Conservation (phyloP, 208 protist genomes). For the Endotrypanum monterogeii region DNA sequence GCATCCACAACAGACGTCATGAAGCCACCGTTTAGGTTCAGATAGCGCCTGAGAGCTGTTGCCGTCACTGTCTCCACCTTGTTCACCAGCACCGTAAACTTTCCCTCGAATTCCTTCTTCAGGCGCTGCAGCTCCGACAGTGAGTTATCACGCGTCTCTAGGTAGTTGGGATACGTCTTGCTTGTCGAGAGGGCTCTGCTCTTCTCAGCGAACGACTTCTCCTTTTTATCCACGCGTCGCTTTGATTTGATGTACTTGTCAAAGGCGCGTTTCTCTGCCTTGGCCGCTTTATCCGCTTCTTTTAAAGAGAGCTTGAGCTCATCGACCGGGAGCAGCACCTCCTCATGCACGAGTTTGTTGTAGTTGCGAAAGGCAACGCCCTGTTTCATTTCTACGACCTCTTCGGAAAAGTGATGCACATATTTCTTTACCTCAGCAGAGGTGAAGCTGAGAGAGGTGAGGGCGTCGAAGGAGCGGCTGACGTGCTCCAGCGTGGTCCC, state of each 20-base stretch:
- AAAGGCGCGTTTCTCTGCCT: conserved; percentile 24
- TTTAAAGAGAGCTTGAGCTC: conserved; percentile 35
- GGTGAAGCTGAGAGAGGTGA: conserved; percentile 55
- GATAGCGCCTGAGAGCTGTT: conserved; percentile 43
- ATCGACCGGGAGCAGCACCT: conserved; percentile 44
- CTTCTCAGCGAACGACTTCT: conserved; percentile 42
- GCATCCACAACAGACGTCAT: conserved; percentile 48
- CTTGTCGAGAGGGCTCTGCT: conserved; percentile 42
- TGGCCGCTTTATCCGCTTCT: conserved; percentile 22
- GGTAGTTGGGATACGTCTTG: conserved; percentile 30
- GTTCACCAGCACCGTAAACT: conserved; percentile 33
- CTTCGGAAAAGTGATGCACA: conserved; percentile 40
- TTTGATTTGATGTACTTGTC: conserved; percentile 34
- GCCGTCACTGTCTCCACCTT: conserved; percentile 37
- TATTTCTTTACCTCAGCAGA: conserved; percentile 31
- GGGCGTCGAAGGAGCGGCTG: conserved; percentile 42
- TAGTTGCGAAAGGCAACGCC: conserved; percentile 54
- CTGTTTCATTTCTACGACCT: conserved; percentile 48
- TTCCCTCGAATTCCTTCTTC: conserved; percentile 28
- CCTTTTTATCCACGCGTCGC: conserved; percentile 46
- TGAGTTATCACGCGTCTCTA: conserved; percentile 26
- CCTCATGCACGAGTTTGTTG: conserved; percentile 54
- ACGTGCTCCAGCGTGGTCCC: conserved; percentile 47
- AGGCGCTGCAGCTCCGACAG: conserved; percentile 18
- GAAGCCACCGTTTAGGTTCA: conserved; percentile 54